These are phyloP conservation scores for Apophysomyces variabilis DNA, from an alignment of 371 early-diverging fungal species.

Conservation along the genomic window DNA sequence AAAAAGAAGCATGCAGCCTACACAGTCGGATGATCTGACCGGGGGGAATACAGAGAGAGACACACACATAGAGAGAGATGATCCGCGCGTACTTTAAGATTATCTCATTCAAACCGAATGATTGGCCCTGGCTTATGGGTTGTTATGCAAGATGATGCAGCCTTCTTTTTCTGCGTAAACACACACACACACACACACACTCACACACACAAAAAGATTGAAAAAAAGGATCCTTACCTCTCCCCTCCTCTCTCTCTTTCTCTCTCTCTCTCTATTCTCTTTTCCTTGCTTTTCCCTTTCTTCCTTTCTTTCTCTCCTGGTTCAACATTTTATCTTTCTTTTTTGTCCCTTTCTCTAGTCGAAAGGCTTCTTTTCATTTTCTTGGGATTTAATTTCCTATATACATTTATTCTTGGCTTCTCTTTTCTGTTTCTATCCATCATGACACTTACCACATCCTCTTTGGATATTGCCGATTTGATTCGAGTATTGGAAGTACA, in stretches of 20 bases:
- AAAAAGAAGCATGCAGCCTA: constrained; percentile 1
- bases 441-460: constrained; percentile 1
- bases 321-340: neutral
- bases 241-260: constrained; percentile 7
- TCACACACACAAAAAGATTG: neutral
- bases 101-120: neutral
- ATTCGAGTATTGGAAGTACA: constrained; percentile 24
- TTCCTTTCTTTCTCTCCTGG: neutral
- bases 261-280: neutral
- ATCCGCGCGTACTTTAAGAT: constrained; percentile 9
- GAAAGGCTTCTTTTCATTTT: too few relatives aligned
- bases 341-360: constrained; percentile 4
- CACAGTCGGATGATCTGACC: constrained; percentile 10
- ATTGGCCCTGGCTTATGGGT: constrained; percentile 16
- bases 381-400: neutral
- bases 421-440: constrained; percentile 9
- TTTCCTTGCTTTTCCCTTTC: constrained; percentile 12
- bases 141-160: constrained; percentile 24
- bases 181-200: neutral
- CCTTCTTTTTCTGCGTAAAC: constrained; percentile 7
- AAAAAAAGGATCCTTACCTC: neutral
- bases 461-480: constrained; percentile 19
- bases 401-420: neutral
- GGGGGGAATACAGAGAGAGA: neutral
- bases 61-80: neutral